Percentiles rank a stretch among this genome's conserved stretches.
Conservation (phyloP, 257 asterid species). For the Anisodus tanguticus region DNA sequence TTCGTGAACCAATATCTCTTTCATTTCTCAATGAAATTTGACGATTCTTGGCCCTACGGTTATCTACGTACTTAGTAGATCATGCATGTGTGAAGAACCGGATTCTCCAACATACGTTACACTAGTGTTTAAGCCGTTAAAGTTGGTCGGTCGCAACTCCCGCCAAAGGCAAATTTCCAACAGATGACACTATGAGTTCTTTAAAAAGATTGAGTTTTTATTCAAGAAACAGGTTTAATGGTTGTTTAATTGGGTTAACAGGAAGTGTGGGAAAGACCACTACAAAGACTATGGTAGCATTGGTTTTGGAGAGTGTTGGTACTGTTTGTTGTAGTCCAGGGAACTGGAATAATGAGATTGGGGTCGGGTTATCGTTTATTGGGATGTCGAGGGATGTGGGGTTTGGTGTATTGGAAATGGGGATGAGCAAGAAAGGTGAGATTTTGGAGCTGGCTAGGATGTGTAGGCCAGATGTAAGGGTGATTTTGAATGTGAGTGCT, state of each 20-base stretch:
- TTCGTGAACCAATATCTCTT: too few species aligned
- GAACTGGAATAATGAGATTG: constrained; percentile 43
- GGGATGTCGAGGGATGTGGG: constrained; percentile 38
- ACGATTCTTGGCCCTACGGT: too few species aligned
- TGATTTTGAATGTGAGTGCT: constrained; percentile 45
- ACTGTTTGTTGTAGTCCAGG: constrained; percentile 37
- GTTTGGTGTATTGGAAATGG: constrained; percentile 47
- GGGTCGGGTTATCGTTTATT: constrained; percentile 42
- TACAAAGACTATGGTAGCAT: constrained; percentile 38
- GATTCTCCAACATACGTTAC: too few species aligned
- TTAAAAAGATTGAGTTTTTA: constrained; percentile 33
- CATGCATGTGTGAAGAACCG: too few species aligned
- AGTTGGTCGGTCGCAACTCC: too few species aligned
- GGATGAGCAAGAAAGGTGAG: constrained; percentile 45
- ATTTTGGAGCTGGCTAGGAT: constrained; percentile 43
- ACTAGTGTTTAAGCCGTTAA: too few species aligned
- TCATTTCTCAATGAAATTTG: too few species aligned
- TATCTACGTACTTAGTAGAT: too few species aligned
- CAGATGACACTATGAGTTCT: constrained; percentile 26
- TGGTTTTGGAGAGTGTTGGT: constrained; percentile 39
- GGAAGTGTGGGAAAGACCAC: constrained; percentile 51
- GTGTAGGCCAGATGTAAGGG: constrained; percentile 43
- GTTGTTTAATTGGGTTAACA: constrained; percentile 41
- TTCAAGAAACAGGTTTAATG: constrained; percentile 37
- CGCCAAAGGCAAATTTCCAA: too few species aligned